Base-by-base conservation (phyloP, 1,284 basidiomycete species). In the Pseudozyma pruni region DNA sequence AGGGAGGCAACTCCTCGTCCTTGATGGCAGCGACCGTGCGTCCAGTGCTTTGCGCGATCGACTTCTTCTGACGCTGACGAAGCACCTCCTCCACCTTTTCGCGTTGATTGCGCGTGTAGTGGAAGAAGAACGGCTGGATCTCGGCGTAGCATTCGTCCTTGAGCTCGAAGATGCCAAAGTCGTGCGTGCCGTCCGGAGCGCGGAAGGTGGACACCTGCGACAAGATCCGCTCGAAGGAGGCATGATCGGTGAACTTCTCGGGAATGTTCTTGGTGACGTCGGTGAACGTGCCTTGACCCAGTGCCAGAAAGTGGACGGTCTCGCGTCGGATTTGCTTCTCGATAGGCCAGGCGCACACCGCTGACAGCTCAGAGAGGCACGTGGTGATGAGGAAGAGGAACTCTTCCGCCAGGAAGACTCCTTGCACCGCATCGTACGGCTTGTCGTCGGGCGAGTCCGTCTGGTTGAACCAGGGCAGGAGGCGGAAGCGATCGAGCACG, bases 101-200 rank as follows among this genome's bases (percentile, higher is more conserved):
- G 39, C 94, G 88, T 80, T 94, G 91, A 83, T 98, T 98, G 29
- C 94, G 88, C 11, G 92, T 91, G 83, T 96, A 98, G 80, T 98
- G 94, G 81, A 90, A 92, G 86, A 95, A 98, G 85, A 94, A 96
- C 0, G 94, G 94, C 77, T 98, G 91, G 67, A 98, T 90, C 71
- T 97, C 91, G 66, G 89, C 89, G 80, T 89, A 94, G 25, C 86
- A 86, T 74, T 91, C 91, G 29, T 93, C 88, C 78, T 90, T 91
- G 59, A 98, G 87, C 74, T 94, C 90, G 84, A 97, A 98, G 33
- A 89, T 86, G 1, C 96, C 96, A 1, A 87, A 87, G 72, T 96
- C 93, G 2, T 88, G 86, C 0, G 87, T 88, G 0, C 88, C 83
- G 75, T 92, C 90, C 0, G 94, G 94, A 0, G 89, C 85, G 38